Evolutionary conservation across 371 early-diverging fungal species (phyloP), one percentile per base, ranked within the genome.

Genomic region (Sporodiniella umbellata): DNA sequence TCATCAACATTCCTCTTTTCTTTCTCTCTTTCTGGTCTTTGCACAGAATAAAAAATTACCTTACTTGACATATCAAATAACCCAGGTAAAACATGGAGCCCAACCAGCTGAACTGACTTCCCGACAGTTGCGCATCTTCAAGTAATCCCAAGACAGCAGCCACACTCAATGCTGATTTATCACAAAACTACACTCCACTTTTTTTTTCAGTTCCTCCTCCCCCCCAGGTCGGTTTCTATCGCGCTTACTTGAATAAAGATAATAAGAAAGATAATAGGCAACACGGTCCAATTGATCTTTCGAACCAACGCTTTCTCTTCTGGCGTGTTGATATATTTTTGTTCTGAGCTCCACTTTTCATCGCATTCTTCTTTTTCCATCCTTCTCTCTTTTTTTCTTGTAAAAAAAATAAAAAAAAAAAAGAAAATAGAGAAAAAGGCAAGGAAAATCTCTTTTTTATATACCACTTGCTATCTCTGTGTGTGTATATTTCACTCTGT

Each of bases 1-100:
- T 22, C 18, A 42, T 6, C 4, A 23, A 42, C 12, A 12, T 21
- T 11, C n/a, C n/a, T n/a, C n/a, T n/a, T n/a, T n/a, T n/a, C n/a
- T n/a, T n/a, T n/a, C n/a, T n/a, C n/a, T n/a, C n/a, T n/a, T n/a
- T n/a, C n/a, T n/a, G 12, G 18, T 8, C n/a, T 43, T 12, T 43
- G 15, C 33, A 47, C 31, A 10, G 31, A 31, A 31, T 12, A 12
- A 8, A 12, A 10, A 31, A 31, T 10, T 26, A 30, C 12, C 31
- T 58, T 48, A 64, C 67, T 56, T 73, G 73, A 40, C 53, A 67
- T 19, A 62, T 35, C 4, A 73, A 46, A 39, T 62, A 64, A 28
- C 73, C 73, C 2, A 70, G 11, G 24, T 69, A 69, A 15, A 73
- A 69, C 5, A 73, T 54, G 1, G 73, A 58, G 1, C 69, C 56